A percentile compares a stretch with the other conserved stretches of the same genome.
phyloP scores from a whole-genome alignment of 2,329 filamentous ascomycete genomes.

The Pseudopithomyces chartarum region DNA sequence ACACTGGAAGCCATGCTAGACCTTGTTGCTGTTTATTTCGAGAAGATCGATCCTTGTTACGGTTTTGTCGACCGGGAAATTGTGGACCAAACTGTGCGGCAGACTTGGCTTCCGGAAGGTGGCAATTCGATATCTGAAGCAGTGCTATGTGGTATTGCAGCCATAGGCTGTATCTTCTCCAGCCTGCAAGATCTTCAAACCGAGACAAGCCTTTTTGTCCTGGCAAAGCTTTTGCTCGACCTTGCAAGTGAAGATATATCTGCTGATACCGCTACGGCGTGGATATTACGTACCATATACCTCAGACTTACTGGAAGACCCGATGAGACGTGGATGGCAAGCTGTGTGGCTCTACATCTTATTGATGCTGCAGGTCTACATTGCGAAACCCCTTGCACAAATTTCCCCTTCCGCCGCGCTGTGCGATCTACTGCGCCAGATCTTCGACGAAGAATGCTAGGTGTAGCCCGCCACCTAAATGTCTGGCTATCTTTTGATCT shows the following conservation, averaged over 20 bases:
- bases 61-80: slow-evolving; percentile 52
- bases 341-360: slow-evolving; percentile 62
- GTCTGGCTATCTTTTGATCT: slow-evolving; percentile 65
- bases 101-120: slow-evolving; percentile 41
- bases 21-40: slow-evolving; percentile 56
- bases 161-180: slow-evolving; percentile 59
- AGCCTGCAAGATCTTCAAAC: slow-evolving; percentile 46
- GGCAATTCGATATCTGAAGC: slow-evolving; percentile 49
- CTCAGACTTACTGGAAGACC: slow-evolving; percentile 59
- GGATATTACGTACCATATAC: slow-evolving; percentile 60
- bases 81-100: slow-evolving; percentile 35
- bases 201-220: slow-evolving; percentile 48
- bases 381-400: slow-evolving; percentile 40
- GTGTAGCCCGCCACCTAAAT: slow-evolving; percentile 62
- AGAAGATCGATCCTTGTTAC: slow-evolving; percentile 59
- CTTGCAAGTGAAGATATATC: slow-evolving; percentile 37
- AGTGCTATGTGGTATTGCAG: slow-evolving; percentile 61
- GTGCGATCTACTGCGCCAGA: slow-evolving; percentile 40
- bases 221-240: slow-evolving; percentile 54
- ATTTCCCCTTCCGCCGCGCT: slow-evolving; percentile 15
- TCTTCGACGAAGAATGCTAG: slow-evolving; percentile 51
- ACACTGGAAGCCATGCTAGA: slow-evolving; percentile 55
- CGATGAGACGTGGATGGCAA: slow-evolving; percentile 63
- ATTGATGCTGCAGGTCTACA: slow-evolving; percentile 60
- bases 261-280: slow-evolving; percentile 52